phyloP scores from a whole-genome alignment of 495 filamentous ascomycete genomes.

The Penicillium canariense region DNA sequence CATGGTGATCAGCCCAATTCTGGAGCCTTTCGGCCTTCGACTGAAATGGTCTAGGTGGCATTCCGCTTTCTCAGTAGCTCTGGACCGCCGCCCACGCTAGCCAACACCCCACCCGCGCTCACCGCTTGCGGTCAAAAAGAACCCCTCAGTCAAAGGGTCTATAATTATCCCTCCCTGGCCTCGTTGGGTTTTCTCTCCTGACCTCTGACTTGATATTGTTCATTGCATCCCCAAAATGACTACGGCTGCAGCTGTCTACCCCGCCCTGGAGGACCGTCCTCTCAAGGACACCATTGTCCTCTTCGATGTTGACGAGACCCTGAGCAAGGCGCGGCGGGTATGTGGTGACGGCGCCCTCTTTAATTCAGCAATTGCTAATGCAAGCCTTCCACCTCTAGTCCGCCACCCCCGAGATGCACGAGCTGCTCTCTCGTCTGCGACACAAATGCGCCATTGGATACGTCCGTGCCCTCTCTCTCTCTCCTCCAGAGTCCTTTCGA shows the following conservation, averaged over 20 bases:
- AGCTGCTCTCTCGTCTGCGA: constrained; percentile 72
- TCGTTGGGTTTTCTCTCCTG: constrained; percentile 8
- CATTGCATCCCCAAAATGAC: constrained; percentile 31
- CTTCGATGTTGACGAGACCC: constrained; percentile 90
- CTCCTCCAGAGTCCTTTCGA: not conserved
- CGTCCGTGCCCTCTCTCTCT: constrained; percentile 40
- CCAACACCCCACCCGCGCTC: constrained; percentile 18
- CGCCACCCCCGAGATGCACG: constrained; percentile 76
- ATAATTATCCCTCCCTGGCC: constrained; percentile 17
- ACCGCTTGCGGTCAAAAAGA: constrained; percentile 37
- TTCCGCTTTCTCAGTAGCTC: constrained; percentile 10
- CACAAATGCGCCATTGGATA: constrained; percentile 89
- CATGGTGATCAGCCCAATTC: not conserved
- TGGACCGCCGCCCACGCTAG: constrained; percentile 15
- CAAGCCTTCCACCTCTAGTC: constrained; percentile 33
- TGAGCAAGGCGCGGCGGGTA: constrained; percentile 75
- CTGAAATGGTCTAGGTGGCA: constrained; percentile 10
- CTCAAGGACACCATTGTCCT: constrained; percentile 86
- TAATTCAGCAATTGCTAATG: constrained; percentile 11
- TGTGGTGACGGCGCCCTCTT: constrained; percentile 18
- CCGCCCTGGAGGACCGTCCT: constrained; percentile 75
- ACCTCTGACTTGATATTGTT: constrained; percentile 1
- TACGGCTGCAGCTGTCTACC: constrained; percentile 56
- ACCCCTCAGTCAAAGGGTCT: constrained; percentile 9
- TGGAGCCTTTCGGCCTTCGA: not conserved